A percentile compares a stretch with the other conserved stretches of the same genome.
Evolutionary conservation across 345 rosid species (phyloP).

Genomic region (Conringia planisiliqua): DNA sequence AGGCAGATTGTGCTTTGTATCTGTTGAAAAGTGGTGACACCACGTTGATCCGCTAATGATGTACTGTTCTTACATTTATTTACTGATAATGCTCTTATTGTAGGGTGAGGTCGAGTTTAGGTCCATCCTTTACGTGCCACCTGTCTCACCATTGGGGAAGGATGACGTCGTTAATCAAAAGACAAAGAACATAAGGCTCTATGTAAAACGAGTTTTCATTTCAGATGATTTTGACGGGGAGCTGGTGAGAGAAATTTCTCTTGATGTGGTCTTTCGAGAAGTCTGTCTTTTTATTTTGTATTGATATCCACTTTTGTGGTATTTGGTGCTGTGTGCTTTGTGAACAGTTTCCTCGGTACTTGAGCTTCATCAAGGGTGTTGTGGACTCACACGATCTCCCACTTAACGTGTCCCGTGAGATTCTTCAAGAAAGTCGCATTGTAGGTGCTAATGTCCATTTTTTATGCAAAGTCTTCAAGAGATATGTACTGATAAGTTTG

Average conservation of each 20-base stretch:
- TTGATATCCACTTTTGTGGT: not conserved
- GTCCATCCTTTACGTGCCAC: conserved; percentile 89
- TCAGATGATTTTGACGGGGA: conserved; percentile 99
- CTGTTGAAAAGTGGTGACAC: not conserved
- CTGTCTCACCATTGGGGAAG: conserved; percentile 66
- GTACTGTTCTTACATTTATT: not conserved
- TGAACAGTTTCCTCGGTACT: conserved; percentile 83
- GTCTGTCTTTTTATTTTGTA: not conserved
- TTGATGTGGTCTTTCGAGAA: not conserved
- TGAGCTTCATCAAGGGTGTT: conserved; percentile 96
- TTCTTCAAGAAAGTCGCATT: conserved; percentile 97
- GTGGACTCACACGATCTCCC: conserved; percentile 98
- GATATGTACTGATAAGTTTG: not conserved
- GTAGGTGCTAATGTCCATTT: conserved; percentile 39
- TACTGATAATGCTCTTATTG: conserved; percentile 20
- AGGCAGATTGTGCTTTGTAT: not conserved
- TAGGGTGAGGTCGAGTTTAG: conserved; percentile 99
- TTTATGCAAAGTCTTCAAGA: not conserved
- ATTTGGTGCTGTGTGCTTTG: not conserved
- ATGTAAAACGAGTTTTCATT: conserved; percentile 92
- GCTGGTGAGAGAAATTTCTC: conserved; percentile 55
- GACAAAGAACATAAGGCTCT: conserved; percentile 93
- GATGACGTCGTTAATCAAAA: conserved; percentile 87
- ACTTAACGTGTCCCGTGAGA: conserved; percentile 92
- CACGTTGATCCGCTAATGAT: not conserved